Base-by-base conservation (phyloP, 2,329 filamentous ascomycete genomes). In the Metarhizium guizhouense region DNA sequence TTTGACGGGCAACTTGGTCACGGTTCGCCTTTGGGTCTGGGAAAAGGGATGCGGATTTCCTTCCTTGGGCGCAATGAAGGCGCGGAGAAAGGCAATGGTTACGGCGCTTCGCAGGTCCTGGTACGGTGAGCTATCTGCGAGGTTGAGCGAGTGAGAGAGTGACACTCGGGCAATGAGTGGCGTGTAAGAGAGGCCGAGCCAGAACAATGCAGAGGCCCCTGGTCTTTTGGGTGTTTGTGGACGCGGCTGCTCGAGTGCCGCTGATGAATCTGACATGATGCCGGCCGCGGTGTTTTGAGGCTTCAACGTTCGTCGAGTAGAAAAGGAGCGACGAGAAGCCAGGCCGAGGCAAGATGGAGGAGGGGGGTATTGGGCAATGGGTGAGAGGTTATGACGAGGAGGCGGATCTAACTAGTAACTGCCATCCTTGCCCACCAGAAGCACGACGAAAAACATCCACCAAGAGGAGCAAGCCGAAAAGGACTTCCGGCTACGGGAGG, bases 101-200 rank as follows among this genome's bases (percentile, higher is more conserved):
- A 96, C 66, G 56, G 88, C 86, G 14, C 87, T 93, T 53, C 80
- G 80, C 4, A 96, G 73, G 67, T 95, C 87, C 72, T 93, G 85
- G 74, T 94, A 90, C 50, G 83, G 81, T 4, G 86, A 82, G 7
- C 84, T 84, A 38, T 85, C 78, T 0, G 91, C 90, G 45, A 87
- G 71, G 32, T 79, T 80, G 7, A 96, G 75, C 2, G 84, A 65
- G 63, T 91, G 87, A 51, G 79, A 72, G 13, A 88, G 58, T 29
- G 54, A 51, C 10, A 58, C 54, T 3, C 55, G 52, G 2, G 83
- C 76, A 1, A 85, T 80, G 59, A 82, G 83, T n/a, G 81, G 65
- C 8, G 88, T 74, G 10, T 85, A 72, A 0, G 87, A 86, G 2
- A 88, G 64, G 60, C 80, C 76, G 10, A 82, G 78, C 30, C 56